These are phyloP conservation scores for Colletotrichum sp. DNA, from an alignment of 2,329 filamentous ascomycete species.

Conservation along the genomic window DNA sequence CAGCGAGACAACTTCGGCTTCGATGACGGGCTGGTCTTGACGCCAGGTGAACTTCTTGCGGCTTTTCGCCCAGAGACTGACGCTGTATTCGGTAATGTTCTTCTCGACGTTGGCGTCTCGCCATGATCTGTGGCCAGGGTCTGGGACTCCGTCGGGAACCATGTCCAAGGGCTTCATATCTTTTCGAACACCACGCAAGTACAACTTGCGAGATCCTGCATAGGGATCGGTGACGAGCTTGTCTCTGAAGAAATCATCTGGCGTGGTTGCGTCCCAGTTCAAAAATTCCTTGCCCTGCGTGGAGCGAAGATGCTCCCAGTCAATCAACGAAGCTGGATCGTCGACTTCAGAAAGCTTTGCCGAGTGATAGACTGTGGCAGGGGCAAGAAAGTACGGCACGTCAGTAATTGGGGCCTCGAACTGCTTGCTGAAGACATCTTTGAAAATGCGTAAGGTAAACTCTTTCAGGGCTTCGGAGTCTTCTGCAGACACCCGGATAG, in stretches of 20 bases:
- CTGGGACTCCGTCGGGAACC: constrained; percentile 62
- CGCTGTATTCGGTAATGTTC: constrained; percentile 83
- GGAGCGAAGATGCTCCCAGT: constrained; percentile 63
- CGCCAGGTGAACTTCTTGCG: constrained; percentile 60
- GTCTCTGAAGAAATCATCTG: constrained; percentile 55
- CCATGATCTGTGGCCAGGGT: constrained; percentile 49
- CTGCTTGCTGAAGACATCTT: constrained; percentile 87
- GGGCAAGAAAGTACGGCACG: constrained; percentile 85
- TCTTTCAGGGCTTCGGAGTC: constrained; percentile 62
- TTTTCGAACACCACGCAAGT: constrained; percentile 56
- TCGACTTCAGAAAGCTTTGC: constrained; percentile 25
- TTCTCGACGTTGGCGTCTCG: constrained; percentile 36
- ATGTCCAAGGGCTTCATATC: constrained; percentile 68
- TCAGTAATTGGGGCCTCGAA: constrained; percentile 69
- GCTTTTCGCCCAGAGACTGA: constrained; percentile 72
- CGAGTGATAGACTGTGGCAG: constrained; percentile 41
- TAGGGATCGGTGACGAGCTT: constrained; percentile 63
- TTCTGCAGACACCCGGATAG: constrained; percentile 48
- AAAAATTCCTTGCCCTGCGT: constrained; percentile 39
- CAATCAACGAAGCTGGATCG: constrained; percentile 42
- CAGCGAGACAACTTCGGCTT: constrained; percentile 74
- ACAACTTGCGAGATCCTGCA: constrained; percentile 69
- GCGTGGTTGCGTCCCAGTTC: constrained; percentile 45
- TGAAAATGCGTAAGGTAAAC: constrained; percentile 80
- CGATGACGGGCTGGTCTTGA: constrained; percentile 79